Evolutionary conservation across 495 filamentous ascomycete genomes (phyloP).

Genomic region (Penicillium bovifimosum): DNA sequence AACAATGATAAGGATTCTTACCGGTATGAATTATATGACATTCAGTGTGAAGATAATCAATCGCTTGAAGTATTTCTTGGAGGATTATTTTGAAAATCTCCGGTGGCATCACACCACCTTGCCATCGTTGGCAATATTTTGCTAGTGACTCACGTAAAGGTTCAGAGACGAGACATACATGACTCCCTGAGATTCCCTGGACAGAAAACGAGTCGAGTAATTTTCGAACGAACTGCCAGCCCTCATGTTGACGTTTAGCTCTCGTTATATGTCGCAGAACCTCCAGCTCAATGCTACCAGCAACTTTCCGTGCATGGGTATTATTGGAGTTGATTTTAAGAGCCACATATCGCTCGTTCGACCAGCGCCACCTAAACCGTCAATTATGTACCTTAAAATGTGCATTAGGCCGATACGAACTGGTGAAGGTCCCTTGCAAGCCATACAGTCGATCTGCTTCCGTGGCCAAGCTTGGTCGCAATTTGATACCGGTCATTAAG

Average conservation of each 20-base stretch:
- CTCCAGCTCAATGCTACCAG: constrained; percentile 17
- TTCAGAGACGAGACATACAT: constrained; percentile 30
- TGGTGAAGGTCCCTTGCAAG: constrained; percentile 30
- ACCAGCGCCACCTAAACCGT: constrained; percentile 24
- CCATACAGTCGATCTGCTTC: constrained; percentile 33
- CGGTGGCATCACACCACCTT: constrained; percentile 4
- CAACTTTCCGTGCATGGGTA: constrained; percentile 8
- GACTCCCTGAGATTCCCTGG: constrained; percentile 15
- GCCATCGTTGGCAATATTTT: neutral
- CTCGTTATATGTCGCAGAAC: constrained; percentile 13
- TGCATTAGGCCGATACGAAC: constrained; percentile 13
- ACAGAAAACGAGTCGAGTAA: constrained; percentile 31
- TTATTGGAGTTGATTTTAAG: constrained; percentile 26
- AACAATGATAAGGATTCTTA: constrained; percentile 3
- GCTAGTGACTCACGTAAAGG: constrained; percentile 3
- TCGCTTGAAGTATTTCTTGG: constrained; percentile 11
- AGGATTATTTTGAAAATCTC: constrained; percentile 12
- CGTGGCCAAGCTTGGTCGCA: constrained; percentile 36
- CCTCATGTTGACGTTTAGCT: constrained; percentile 41
- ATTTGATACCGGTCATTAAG: constrained; percentile 34
- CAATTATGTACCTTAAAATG: neutral
- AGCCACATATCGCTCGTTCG: constrained; percentile 27
- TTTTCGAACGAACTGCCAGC: constrained; percentile 18
- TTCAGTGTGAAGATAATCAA: constrained; percentile 15
- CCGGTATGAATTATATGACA: constrained; percentile 14